These are phyloP conservation scores for Tetrapyrgos nigripes DNA, from an alignment of 1,284 basidiomycete genomes.

Conservation along the genomic window DNA sequence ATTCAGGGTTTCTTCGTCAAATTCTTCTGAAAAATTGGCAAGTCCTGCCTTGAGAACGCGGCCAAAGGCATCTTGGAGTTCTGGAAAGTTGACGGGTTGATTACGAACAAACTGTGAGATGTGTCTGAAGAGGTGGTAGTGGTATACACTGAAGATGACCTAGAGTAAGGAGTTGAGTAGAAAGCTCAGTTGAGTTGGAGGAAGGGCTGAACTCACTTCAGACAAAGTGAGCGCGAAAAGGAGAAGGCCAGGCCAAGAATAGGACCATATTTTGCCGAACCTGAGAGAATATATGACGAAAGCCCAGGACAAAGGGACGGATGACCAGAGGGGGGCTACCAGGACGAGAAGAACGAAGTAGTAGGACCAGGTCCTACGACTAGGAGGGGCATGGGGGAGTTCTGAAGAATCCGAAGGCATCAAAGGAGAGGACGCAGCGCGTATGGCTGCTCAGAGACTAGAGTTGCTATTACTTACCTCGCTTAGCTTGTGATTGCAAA, in stretches of 20 bases:
- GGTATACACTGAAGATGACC: slow-evolving; percentile 82
- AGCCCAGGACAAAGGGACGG: slow-evolving; percentile 73
- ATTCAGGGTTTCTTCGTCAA: slow-evolving; percentile 62
- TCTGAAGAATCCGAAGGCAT: slow-evolving; percentile 46
- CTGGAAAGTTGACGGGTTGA: slow-evolving; percentile 51
- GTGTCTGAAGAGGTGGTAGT: slow-evolving; percentile 59
- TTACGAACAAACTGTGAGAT: slow-evolving; percentile 60
- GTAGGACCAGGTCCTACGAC: slow-evolving; percentile 53
- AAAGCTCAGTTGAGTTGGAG: not conserved
- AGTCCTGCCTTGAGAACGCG: slow-evolving; percentile 69
- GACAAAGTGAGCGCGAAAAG: slow-evolving; percentile 57
- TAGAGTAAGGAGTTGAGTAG: slow-evolving; percentile 35
- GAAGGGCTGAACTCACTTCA: slow-evolving; percentile 53
- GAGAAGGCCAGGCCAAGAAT: slow-evolving; percentile 41
- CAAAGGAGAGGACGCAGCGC: slow-evolving; percentile 19
- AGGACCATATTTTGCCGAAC: slow-evolving; percentile 50
- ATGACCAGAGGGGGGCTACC: slow-evolving; percentile 75
- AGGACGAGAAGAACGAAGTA: slow-evolving; percentile 63
- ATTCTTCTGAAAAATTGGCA: slow-evolving; percentile 55
- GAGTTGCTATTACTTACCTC: not conserved
- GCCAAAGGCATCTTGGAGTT: slow-evolving; percentile 61
- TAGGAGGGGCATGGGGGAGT: slow-evolving; percentile 37
- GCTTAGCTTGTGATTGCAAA: not conserved
- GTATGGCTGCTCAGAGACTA: not conserved
- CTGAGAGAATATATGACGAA: slow-evolving; percentile 65